Conservation (phyloP, 2,329 filamentous ascomycete genomes). For the Simplicillium sp. region DNA sequence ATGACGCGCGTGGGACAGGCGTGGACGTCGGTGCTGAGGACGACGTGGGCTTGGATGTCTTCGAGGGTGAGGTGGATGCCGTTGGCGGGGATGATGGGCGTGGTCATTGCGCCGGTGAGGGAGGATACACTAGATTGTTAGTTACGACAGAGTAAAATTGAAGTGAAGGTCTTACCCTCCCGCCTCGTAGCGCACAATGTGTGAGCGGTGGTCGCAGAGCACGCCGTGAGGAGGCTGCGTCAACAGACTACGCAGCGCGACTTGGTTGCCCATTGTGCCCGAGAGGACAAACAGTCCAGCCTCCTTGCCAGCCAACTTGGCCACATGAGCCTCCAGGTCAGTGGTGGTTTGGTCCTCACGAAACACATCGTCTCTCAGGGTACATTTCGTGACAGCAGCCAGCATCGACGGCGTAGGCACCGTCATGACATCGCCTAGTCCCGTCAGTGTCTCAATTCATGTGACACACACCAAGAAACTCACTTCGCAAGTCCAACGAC, state of each 20-base stretch:
- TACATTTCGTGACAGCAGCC: constrained; percentile 61
- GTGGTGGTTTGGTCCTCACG: constrained; percentile 71
- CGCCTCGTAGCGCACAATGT: constrained; percentile 62
- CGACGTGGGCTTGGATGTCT: constrained; percentile 59
- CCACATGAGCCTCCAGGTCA: constrained; percentile 65
- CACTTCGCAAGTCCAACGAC: constrained; percentile 30
- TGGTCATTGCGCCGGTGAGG: constrained; percentile 61
- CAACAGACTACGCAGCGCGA: constrained; percentile 70
- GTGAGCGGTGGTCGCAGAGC: constrained; percentile 68
- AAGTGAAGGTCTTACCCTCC: constrained; percentile 36
- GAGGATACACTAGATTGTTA: constrained; percentile 50
- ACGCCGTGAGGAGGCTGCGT: constrained; percentile 71
- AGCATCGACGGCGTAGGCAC: constrained; percentile 77
- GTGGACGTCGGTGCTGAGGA: constrained; percentile 63
- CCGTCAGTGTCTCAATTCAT: background rate
- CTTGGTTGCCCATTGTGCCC: constrained; percentile 91
- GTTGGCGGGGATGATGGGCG: constrained; percentile 59
- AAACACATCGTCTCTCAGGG: constrained; percentile 77
- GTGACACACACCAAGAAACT: constrained; percentile 6
- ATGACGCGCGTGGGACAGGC: constrained; percentile 73
- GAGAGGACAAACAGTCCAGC: constrained; percentile 73
- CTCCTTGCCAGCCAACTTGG: constrained; percentile 64
- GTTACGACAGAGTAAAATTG: background rate
- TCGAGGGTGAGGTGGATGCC: constrained; percentile 65
- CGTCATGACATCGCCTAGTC: constrained; percentile 47